Percentiles rank a stretch among this genome's conserved stretches.
phyloP scores from a whole-genome alignment of 208 protist species.

The Trypanosoma conorhini region DNA sequence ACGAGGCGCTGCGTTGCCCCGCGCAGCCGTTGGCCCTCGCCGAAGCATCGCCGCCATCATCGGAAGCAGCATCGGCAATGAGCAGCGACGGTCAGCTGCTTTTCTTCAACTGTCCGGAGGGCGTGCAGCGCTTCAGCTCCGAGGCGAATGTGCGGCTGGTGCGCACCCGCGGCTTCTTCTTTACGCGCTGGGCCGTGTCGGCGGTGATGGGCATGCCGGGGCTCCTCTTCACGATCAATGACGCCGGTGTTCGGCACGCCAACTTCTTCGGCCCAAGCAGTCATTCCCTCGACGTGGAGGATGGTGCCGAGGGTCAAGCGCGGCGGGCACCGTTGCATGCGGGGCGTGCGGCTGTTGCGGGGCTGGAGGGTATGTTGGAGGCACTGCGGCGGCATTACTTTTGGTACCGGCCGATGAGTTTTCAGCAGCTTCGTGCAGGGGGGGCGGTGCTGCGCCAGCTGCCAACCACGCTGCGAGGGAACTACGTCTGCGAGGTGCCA shows the following conservation, averaged over 20 bases:
- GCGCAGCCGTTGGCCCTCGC: constrained; percentile 5
- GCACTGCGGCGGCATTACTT: constrained; percentile 75
- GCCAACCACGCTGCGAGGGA: constrained; percentile 10
- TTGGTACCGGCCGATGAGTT: constrained; percentile 60
- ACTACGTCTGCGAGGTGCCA: constrained; percentile 27
- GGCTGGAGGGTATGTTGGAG: constrained; percentile 45
- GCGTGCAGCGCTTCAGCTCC: constrained; percentile 77
- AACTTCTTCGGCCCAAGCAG: constrained; percentile 76
- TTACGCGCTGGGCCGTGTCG: constrained; percentile 61
- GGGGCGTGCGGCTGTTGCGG: background rate
- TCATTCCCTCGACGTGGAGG: background rate
- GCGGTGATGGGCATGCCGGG: constrained; percentile 85
- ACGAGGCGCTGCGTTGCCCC: constrained; percentile 35
- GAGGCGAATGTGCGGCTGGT: constrained; percentile 76
- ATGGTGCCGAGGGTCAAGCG: background rate
- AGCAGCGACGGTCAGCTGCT: constrained; percentile 57
- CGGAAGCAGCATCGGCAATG: constrained; percentile 1
- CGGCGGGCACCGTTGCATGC: background rate
- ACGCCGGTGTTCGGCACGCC: constrained; percentile 55
- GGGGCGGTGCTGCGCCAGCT: constrained; percentile 4
- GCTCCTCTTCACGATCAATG: constrained; percentile 87
- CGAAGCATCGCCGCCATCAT: background rate
- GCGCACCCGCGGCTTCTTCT: constrained; percentile 71
- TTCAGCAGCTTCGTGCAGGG: constrained; percentile 39
- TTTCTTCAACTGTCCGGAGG: constrained; percentile 90